Evolutionary conservation across 1,139 yeast genomes (phyloP), one percentile per base, ranked within the genome.

Genomic region (Lodderomyces margitis): DNA sequence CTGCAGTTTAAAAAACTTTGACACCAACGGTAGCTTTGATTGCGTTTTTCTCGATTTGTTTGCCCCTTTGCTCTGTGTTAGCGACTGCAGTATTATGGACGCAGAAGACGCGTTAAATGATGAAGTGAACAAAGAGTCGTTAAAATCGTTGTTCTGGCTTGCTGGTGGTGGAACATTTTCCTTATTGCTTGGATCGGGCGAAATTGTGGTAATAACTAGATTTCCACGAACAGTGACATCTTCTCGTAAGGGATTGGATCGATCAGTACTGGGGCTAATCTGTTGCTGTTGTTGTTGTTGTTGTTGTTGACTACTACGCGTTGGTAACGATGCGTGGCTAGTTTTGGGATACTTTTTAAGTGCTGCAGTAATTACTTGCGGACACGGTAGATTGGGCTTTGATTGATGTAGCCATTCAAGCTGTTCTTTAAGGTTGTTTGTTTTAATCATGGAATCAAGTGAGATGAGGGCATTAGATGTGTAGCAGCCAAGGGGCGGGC

Each of bases 271-370:
- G 31, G 3, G 19, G 25, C 20, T 10, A 11, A 10, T 7, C 12
- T 19, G 34, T 8, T 39, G 34, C 8, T 35, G 25, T 15, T 20
- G 41, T 21, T 20, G 21, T 34, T 21, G 24, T 24, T 21, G 31
- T 14, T 21, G 21, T 17, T 9, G 28, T 8, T 32, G 30, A 17
- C 17, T 5, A 25, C 12, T 25, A 28, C 32, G 32, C 23, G 37
- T 25, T 12, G 34, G 21, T 17, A 10, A 16, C 14, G 40, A 27
- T 21, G 17, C 14, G 17, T 21, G 9, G 21, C 14, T 9, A 21
- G 24, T 38, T 34, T 39, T 36, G 8, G 48, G 43, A 36, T 56
- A 58, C 7, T 49, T 43, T 27, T 51, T 59, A 11, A 56, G 49
- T 24, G 50, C 27, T 21, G 41, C 38, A 20, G 37, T 34, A 9